Evolutionary conservation across 1,139 yeast genomes (phyloP).

Genomic region (Yamadazyma triangularis): DNA sequence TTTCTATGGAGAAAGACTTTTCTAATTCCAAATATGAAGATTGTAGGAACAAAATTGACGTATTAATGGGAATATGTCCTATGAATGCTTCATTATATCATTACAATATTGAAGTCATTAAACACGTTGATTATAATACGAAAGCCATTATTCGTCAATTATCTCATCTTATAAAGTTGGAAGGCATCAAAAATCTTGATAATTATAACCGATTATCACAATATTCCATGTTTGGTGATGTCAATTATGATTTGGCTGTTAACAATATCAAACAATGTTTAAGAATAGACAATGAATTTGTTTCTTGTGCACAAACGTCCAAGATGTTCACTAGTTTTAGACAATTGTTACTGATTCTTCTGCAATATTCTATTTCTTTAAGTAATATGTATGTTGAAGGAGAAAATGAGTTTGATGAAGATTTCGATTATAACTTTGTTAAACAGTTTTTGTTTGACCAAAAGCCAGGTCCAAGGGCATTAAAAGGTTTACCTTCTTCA

Average conservation of each 20-base stretch:
- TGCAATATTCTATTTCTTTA: slow-evolving; percentile 36
- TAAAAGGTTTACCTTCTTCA: slow-evolving; percentile 19
- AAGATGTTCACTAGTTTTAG: slow-evolving; percentile 37
- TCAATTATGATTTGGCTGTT: slow-evolving; percentile 48
- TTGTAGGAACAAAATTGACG: slow-evolving; percentile 19
- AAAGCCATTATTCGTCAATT: slow-evolving; percentile 22
- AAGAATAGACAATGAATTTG: slow-evolving; percentile 63
- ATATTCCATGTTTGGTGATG: slow-evolving; percentile 45
- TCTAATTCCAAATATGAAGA: slow-evolving; percentile 13
- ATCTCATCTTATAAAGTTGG: slow-evolving; percentile 23
- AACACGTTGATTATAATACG: slow-evolving; percentile 11
- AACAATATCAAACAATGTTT: slow-evolving; percentile 55
- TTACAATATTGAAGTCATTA: slow-evolving; percentile 17
- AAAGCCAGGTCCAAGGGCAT: slow-evolving; percentile 24
- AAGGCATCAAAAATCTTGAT: slow-evolving; percentile 28
- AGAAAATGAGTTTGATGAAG: slow-evolving; percentile 12
- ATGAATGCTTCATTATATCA: slow-evolving; percentile 12
- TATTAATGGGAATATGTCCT: slow-evolving; percentile 22
- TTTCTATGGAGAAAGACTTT: slow-evolving; percentile 13
- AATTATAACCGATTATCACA: slow-evolving; percentile 31
- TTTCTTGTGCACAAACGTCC: slow-evolving; percentile 48
- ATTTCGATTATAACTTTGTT: slow-evolving; percentile 24
- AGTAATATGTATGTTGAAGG: slow-evolving; percentile 30
- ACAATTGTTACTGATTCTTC: slow-evolving; percentile 32
- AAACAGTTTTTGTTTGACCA: slow-evolving; percentile 23